Evolutionary conservation across 106 monocot species (phyloP), one percentile per base, ranked within the genome.

Genomic region (Amphibolis antarctica): DNA sequence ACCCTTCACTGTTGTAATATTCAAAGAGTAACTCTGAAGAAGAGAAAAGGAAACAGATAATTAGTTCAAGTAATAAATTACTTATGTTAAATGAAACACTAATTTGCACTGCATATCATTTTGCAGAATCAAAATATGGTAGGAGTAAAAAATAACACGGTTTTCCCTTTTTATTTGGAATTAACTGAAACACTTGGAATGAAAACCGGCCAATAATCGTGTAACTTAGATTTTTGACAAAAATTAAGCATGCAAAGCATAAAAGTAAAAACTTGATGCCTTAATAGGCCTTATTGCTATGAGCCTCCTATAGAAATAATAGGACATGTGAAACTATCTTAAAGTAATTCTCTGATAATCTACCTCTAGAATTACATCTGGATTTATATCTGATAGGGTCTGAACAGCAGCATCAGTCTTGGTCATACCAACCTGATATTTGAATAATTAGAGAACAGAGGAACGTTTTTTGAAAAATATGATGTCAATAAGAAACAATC

Each of bases 401-500:
- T 96, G 94, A 3, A 86, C 84, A 57, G 94, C 94, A 70, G 89
- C 94, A 86, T 96, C 94, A 25, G 94, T 96, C 73, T 96, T 96
- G 50, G 89, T 96, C 94, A 89, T 89, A 44, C 94, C 94, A 66
- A 84, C 94, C 94, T 96, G 72, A 36, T 73, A 63, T 18, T 3
- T 25, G 21, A 60, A 68, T 1, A 21, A 54, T 23, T 44, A 77
- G 47, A 44, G 21, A 67, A 60, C 24, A 26, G 13, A 10, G 44
- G 9, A 63, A 31, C 4, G 20, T 21, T 17, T 45, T 42, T 23
- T 7, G 1, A 24, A 54, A 51, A 31, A 28, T 6, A 23, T 13
- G 9, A 42, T 60, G 0, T 43, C 5, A 26, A 19, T 9, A 20
- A 19, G 21, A 42, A 42, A 11, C 42, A 42, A 36, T 30, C 24